Evolutionary conservation across 108 stramenopile genomes (phyloP), one percentile per base, ranked within the genome.

Genomic region (Conticribra guillardii): DNA sequence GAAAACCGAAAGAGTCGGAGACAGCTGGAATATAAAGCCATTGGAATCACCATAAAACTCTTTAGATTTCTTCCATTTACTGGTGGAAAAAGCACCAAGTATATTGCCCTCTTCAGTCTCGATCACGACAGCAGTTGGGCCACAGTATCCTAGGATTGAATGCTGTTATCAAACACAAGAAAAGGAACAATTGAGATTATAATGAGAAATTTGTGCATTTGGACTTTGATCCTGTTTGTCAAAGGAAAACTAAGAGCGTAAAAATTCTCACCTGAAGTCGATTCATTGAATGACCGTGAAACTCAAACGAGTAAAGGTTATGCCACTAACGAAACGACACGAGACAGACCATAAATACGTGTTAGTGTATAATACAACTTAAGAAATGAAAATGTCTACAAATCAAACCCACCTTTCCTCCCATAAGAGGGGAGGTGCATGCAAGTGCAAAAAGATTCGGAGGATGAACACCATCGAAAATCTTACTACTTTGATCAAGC

Each of bases 211-310:
- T n/a, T n/a, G n/a, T n/a, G n/a, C n/a, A n/a, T n/a, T n/a, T n/a
- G n/a, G n/a, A n/a, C n/a, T n/a, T n/a, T n/a, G n/a, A n/a, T n/a
- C n/a, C n/a, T n/a, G n/a, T n/a, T n/a, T n/a, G n/a, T n/a, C n/a
- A n/a, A n/a, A n/a, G n/a, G n/a, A n/a, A n/a, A n/a, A n/a, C n/a
- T n/a, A n/a, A n/a, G n/a, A n/a, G n/a, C n/a, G n/a, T n/a, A n/a
- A 57, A 4, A 32, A 37, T 32, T 49, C 41, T 56, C 19, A 56
- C 66, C 66, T 67, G 66, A 9, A 76, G 75, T 7, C 75, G 67
- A 64, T 76, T 76, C 75, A 76, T 76, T 18, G 75, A 79, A 30
- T 62, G 29, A 17, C 79, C 79, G 24, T 80, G 73, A 26, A 60
- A 65, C 73, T 74, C 60, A 30, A 61, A 59, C 16, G 79, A 69